Evolutionary conservation across 2,329 filamentous ascomycete species (phyloP).

Genomic region (Fusarium hostae): DNA sequence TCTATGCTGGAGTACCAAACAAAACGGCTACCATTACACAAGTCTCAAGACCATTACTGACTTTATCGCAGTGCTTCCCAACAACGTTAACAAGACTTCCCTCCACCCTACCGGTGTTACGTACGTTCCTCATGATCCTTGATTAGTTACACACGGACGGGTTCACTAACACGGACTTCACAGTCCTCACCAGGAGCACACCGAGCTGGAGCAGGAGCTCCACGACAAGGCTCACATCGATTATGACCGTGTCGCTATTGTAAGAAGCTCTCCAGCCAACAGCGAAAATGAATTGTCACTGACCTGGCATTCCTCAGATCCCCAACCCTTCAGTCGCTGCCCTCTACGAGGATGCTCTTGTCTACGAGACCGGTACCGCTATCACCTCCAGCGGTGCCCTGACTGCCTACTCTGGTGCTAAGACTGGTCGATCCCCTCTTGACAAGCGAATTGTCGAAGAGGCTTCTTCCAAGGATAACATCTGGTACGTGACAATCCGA

Average conservation of each 20-base stretch:
- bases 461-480: slow-evolving; percentile 84
- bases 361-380: slow-evolving; percentile 95
- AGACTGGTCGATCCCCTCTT: slow-evolving; percentile 95
- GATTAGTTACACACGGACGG: slow-evolving; percentile 9
- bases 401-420: slow-evolving; percentile 96
- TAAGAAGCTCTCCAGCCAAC: slow-evolving; percentile 59
- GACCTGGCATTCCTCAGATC: slow-evolving; percentile 57
- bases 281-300: not conserved
- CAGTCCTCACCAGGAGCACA: slow-evolving; percentile 88
- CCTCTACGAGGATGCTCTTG: slow-evolving; percentile 98
- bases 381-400: slow-evolving; percentile 96
- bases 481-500: slow-evolving; percentile 70
- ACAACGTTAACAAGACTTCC: slow-evolving; percentile 86
- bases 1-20: slow-evolving; percentile 7
- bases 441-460: slow-evolving; percentile 99
- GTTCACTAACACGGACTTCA: slow-evolving; percentile 45
- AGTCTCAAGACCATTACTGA: slow-evolving; percentile 35
- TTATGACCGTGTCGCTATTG: slow-evolving; percentile 98
- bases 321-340: slow-evolving; percentile 95
- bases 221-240: slow-evolving; percentile 99
- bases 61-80: slow-evolving; percentile 60
- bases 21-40: slow-evolving; percentile 2
- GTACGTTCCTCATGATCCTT: slow-evolving; percentile 65
- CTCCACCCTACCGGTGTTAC: slow-evolving; percentile 91
- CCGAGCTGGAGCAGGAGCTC: slow-evolving; percentile 95